These are phyloP conservation scores for Rhizopus stolonifer DNA, from an alignment of 371 early-diverging fungal genomes.

Conservation along the genomic window DNA sequence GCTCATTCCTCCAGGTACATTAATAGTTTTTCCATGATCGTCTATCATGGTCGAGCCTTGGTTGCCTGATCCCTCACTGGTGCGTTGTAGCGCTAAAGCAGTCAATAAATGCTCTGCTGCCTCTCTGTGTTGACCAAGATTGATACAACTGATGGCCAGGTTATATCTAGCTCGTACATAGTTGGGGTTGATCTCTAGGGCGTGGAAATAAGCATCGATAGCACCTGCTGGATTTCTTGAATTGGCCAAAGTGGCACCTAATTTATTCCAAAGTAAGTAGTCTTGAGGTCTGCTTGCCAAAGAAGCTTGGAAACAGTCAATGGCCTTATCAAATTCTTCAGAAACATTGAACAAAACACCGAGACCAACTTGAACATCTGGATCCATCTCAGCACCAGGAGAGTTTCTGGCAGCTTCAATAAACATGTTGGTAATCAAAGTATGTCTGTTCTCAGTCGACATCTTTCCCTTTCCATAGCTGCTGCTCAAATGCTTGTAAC, in stretches of 20 bases:
- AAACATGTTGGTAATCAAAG: constrained; percentile 65
- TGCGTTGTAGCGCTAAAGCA: constrained; percentile 76
- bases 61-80: constrained; percentile 55
- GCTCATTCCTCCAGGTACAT: constrained; percentile 55
- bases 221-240: constrained; percentile 71
- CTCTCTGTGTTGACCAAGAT: constrained; percentile 80
- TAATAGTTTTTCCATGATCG: constrained; percentile 20
- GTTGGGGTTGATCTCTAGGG: constrained; percentile 86
- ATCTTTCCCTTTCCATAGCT: constrained; percentile 2
- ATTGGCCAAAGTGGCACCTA: constrained; percentile 94
- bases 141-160: constrained; percentile 87
- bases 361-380: constrained; percentile 88
- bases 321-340: constrained; percentile 85
- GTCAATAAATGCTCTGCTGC: constrained; percentile 88
- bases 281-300: constrained; percentile 79
- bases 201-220: constrained; percentile 87
- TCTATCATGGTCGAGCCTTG: constrained; percentile 63
- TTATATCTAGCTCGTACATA: constrained; percentile 95
- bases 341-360: constrained; percentile 88
- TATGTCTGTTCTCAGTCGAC: constrained; percentile 48
- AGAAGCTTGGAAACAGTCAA: constrained; percentile 94
- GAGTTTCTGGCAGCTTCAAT: constrained; percentile 70
- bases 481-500: constrained; percentile 47
- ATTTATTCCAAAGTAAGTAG: constrained; percentile 90
- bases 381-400: constrained; percentile 71